Percentiles rank a stretch among this genome's conserved stretches.
Evolutionary conservation across 176 grass and related monocot genomes (phyloP).

Genomic region (Elymus sibiricus): DNA sequence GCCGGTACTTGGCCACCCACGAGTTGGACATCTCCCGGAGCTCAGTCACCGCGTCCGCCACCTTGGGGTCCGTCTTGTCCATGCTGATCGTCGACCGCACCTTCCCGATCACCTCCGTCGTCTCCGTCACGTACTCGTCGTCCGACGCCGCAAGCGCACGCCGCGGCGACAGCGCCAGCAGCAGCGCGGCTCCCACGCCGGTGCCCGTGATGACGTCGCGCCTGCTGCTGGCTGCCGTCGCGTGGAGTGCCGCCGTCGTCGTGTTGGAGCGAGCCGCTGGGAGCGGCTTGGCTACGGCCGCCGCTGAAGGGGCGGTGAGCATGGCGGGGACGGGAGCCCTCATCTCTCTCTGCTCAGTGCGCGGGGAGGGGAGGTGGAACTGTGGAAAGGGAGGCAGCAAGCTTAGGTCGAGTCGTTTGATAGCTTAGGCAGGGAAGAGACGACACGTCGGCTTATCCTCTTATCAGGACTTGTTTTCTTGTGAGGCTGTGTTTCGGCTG

Average conservation of each 20-base stretch:
- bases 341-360: background rate
- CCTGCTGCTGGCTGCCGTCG: slow-evolving; percentile 6
- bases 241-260: background rate
- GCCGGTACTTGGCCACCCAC: slow-evolving; percentile 95
- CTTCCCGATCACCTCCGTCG: slow-evolving; percentile 86
- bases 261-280: background rate
- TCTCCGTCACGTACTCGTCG: slow-evolving; percentile 94
- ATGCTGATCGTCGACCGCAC: slow-evolving; percentile 78
- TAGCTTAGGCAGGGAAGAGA: background rate
- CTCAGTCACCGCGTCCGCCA: slow-evolving; percentile 75
- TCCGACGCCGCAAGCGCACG: slow-evolving; percentile 49
- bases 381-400: background rate
- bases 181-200: slow-evolving; percentile 14
- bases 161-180: slow-evolving; percentile 14
- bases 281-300: slow-evolving; percentile 12
- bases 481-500: slow-evolving; percentile 15
- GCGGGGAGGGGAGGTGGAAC: background rate
- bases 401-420: background rate
- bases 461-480: slow-evolving; percentile 30
- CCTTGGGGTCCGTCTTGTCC: slow-evolving; percentile 83
- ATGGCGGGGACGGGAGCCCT: slow-evolving; percentile 37
- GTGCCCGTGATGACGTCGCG: slow-evolving; percentile 25
- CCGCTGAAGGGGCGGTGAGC: slow-evolving; percentile 9
- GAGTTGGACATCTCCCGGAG: slow-evolving; percentile 83
- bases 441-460: slow-evolving; percentile 52